phyloP scores from a whole-genome alignment of 2,329 filamentous ascomycete species.

The Colletotrichum musicola region DNA sequence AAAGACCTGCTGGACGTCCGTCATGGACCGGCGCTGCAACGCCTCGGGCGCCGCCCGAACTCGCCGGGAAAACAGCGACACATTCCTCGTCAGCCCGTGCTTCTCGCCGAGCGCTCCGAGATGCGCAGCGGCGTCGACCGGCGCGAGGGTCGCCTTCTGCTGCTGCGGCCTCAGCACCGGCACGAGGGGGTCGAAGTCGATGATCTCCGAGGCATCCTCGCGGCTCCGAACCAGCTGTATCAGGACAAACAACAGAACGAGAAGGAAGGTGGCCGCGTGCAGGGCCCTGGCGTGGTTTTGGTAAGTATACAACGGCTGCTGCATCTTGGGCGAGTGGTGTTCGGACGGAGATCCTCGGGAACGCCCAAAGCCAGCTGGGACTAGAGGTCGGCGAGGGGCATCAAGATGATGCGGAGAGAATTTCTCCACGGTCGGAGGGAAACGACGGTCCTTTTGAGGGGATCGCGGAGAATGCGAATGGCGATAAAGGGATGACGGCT shows the following conservation, averaged over 20 bases:
- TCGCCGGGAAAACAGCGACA: slow-evolving; percentile 28
- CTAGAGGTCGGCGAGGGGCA: slow-evolving; percentile 3
- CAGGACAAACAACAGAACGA: slow-evolving; percentile 31
- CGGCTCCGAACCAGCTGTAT: slow-evolving; percentile 26
- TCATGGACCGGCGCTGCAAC: slow-evolving; percentile 3
- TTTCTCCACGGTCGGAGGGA: not conserved
- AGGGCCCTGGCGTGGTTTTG: slow-evolving; percentile 33
- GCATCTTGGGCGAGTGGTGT: slow-evolving; percentile 12
- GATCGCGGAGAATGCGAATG: slow-evolving; percentile 23
- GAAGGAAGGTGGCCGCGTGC: slow-evolving; percentile 33
- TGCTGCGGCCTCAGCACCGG: slow-evolving; percentile 23
- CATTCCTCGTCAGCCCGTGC: slow-evolving; percentile 22
- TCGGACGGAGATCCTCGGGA: not conserved
- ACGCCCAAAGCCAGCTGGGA: slow-evolving; percentile 18
- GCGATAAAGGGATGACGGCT: slow-evolving; percentile 35
- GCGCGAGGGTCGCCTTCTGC: not conserved
- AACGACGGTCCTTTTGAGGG: slow-evolving; percentile 31
- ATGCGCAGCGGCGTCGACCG: slow-evolving; percentile 4
- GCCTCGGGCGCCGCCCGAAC: slow-evolving; percentile 9
- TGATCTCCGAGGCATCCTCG: slow-evolving; percentile 25
- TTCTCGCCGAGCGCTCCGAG: slow-evolving; percentile 26
- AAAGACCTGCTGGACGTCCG: slow-evolving; percentile 20
- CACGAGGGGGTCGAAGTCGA: slow-evolving; percentile 27
- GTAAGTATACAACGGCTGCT: slow-evolving; percentile 23
- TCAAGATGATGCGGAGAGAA: slow-evolving; percentile 6